These are phyloP conservation scores for Alternaria triticimaculans DNA, from an alignment of 2,329 filamentous ascomycete genomes.

Conservation along the genomic window DNA sequence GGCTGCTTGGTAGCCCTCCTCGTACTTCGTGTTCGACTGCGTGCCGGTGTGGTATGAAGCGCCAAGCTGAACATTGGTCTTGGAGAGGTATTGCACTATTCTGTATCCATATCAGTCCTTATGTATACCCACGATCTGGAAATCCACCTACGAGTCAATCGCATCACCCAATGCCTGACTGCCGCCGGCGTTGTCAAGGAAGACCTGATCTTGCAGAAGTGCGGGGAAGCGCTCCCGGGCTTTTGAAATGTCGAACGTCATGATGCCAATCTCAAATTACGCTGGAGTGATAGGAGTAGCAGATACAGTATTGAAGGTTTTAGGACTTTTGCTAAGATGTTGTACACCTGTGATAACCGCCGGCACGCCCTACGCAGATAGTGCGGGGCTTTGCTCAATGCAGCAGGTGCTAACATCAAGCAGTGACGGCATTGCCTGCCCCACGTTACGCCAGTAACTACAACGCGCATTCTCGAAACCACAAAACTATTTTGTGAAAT, in stretches of 20 bases:
- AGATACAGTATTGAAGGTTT: neutral
- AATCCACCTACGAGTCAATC: constrained; percentile 64
- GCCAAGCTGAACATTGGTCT: constrained; percentile 77
- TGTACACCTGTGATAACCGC: constrained; percentile 8
- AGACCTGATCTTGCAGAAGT: constrained; percentile 70
- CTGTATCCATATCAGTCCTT: neutral
- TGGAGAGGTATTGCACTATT: constrained; percentile 69
- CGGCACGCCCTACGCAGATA: constrained; percentile 5
- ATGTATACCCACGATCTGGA: neutral
- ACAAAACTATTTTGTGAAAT: neutral
- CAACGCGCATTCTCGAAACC: neutral
- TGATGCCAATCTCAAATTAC: neutral
- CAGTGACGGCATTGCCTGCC: constrained; percentile 7
- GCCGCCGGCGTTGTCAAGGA: constrained; percentile 80
- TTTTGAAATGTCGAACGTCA: constrained; percentile 61
- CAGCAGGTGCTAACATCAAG: constrained; percentile 12
- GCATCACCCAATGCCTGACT: constrained; percentile 73
- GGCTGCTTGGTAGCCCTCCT: constrained; percentile 67
- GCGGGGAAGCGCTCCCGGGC: constrained; percentile 72
- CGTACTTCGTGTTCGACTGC: constrained; percentile 66
- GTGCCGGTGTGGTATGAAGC: constrained; percentile 70
- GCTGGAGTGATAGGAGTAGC: neutral
- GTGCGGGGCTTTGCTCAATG: constrained; percentile 14
- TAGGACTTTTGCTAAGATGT: neutral
- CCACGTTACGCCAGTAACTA: constrained; percentile 1